Percentiles rank a stretch among this genome's conserved stretches.
phyloP scores from a whole-genome alignment of 768 basidiomycete genomes.

The Pleurotus ostreatus region DNA sequence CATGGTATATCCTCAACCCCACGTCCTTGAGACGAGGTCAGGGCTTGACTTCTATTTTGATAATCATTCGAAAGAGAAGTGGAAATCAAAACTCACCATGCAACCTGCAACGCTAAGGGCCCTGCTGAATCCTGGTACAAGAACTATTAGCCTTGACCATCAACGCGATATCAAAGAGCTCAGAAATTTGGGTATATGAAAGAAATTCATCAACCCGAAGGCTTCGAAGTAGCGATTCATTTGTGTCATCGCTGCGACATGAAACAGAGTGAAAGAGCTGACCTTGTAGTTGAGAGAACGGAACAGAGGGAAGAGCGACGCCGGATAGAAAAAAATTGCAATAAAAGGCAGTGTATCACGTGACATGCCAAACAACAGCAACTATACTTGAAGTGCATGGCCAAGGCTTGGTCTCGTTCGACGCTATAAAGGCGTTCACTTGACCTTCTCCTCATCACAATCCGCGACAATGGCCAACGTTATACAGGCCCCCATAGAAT shows the following conservation, averaged over 20 bases:
- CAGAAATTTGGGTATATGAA: conserved; percentile 93
- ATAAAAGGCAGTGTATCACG: conserved; percentile 13
- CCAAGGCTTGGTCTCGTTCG: not conserved
- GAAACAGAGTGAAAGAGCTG: not conserved
- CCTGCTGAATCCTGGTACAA: no score
- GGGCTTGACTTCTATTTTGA: conserved; percentile 90
- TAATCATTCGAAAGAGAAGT: conserved; percentile 43
- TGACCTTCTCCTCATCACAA: conserved; percentile 7
- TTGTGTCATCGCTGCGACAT: conserved; percentile 54
- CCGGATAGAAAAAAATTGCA: conserved; percentile 8
- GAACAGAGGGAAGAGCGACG: no score
- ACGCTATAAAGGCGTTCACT: not conserved
- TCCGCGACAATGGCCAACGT: conserved; percentile 65
- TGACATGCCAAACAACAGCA: conserved; percentile 2
- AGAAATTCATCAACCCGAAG: conserved; percentile 57
- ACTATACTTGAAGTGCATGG: conserved; percentile 8
- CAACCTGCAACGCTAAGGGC: not conserved
- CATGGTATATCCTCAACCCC: conserved; percentile 77
- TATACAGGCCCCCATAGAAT: conserved; percentile 60
- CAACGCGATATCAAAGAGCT: conserved; percentile 31
- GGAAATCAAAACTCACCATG: conserved; percentile 24
- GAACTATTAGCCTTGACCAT: not conserved
- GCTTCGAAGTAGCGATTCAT: conserved; percentile 91
- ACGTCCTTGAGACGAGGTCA: conserved; percentile 72
- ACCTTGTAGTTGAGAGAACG: not conserved